Percentiles rank a stretch among this genome's conserved stretches.
Evolutionary conservation across 2,329 filamentous ascomycete species (phyloP).

Genomic region (Ophiostoma piceae): DNA sequence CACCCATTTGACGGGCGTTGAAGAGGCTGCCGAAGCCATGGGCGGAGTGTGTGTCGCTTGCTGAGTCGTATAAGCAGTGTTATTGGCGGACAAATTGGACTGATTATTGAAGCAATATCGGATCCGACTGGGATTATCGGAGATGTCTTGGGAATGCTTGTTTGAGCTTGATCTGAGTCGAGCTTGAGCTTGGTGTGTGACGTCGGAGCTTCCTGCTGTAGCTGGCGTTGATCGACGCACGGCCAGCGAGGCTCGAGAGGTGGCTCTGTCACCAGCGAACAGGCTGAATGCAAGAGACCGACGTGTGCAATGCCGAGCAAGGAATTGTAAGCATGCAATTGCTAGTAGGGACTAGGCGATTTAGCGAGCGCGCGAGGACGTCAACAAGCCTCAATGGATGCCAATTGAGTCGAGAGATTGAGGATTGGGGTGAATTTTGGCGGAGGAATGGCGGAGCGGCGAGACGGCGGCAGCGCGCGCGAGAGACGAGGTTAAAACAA

Average conservation of each 20-base stretch:
- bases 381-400: not conserved
- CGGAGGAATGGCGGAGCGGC: not conserved
- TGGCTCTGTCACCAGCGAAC: not conserved
- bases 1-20: slow-evolving; percentile 48
- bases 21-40: slow-evolving; percentile 18
- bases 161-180: not conserved
- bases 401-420: not conserved
- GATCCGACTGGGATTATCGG: not conserved
- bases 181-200: not conserved
- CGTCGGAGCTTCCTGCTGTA: slow-evolving; percentile 14
- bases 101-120: not conserved
- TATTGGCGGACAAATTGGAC: not conserved
- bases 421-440: not conserved
- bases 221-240: not conserved
- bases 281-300: not conserved
- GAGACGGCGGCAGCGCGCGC: not conserved
- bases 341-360: not conserved
- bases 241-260: not conserved
- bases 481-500: not conserved
- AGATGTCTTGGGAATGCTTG: not conserved
- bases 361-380: not conserved
- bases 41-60: not conserved
- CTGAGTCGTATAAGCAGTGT: not conserved
- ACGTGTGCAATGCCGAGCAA: not conserved
- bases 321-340: not conserved